phyloP scores from a whole-genome alignment of 164 flowering plant genomes.

The Tetrastigma voinierianum region DNA sequence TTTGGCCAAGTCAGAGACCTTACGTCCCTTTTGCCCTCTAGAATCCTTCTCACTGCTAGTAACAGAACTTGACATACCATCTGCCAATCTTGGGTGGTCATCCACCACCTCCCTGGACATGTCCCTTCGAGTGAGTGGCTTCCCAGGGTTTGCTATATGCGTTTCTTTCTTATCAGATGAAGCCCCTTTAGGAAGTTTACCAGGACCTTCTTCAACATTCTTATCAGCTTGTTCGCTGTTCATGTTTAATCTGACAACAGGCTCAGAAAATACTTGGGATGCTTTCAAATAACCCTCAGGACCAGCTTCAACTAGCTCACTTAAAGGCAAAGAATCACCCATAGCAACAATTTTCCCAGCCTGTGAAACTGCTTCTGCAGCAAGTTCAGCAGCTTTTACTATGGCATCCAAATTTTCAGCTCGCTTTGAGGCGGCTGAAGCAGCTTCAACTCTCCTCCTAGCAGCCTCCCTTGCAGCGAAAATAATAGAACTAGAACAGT shows the following conservation, averaged over 20 bases:
- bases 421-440: constrained; percentile 78
- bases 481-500: constrained; percentile 51
- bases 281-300: constrained; percentile 65
- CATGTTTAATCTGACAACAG: constrained; percentile 18
- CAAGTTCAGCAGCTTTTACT: constrained; percentile 89
- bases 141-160: constrained; percentile 8
- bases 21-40: constrained; percentile 30
- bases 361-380: constrained; percentile 94
- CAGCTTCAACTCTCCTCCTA: constrained; percentile 79
- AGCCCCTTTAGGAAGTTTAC: constrained; percentile 18
- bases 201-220: constrained; percentile 19
- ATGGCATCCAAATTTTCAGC: constrained; percentile 95
- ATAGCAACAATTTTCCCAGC: constrained; percentile 81
- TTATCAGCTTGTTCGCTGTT: constrained; percentile 14
- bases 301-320: constrained; percentile 61
- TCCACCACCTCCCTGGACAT: constrained; percentile 18
- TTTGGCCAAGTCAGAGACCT: constrained; percentile 33
- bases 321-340: constrained; percentile 78
- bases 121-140: constrained; percentile 24
- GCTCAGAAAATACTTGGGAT: constrained; percentile 27
- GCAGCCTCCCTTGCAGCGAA: constrained; percentile 81
- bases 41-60: constrained; percentile 27
- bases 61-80: constrained; percentile 28
- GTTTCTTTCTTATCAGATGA: constrained; percentile 25
- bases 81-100: constrained; percentile 20